Base-by-base conservation (phyloP, 768 basidiomycete genomes). In the Suillus tomentosus region DNA sequence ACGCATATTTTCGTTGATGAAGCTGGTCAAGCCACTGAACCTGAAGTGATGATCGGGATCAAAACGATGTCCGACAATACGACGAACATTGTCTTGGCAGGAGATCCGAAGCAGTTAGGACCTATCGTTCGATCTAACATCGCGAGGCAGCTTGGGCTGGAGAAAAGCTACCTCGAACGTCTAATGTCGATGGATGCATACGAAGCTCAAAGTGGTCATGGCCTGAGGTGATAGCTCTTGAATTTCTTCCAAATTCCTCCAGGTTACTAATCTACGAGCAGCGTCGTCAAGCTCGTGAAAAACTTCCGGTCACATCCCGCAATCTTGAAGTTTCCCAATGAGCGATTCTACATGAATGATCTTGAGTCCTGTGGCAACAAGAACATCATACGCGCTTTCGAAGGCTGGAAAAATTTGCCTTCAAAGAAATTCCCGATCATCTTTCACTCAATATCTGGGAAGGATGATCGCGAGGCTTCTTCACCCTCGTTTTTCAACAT, bases 401-500 rank as follows among this genome's bases (percentile, higher is more conserved):
- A 77, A 53, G 64, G 65, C 17, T 72, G 64, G 47, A 65, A 67
- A 2, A 63, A 72, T 17, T 73, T 82, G 7, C 82, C 55, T 54
- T 66, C 56, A 40, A 65, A 37, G 50, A 60, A 37, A 64, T 89
- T 88, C 72, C 88, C 89, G 0, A 74, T 90, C 48, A 73, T 90
- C 1, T 88, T 90, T 73, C 85, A 89, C 70, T 79, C 82, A 3
- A 76, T 89, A 14, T 68, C 76, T 17, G 89, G 89, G 19, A 84
- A 84, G 67, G 88, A 91, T 68, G 81, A 84, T 31, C 82, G 87
- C n/a, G 88, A 91, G 69, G 82, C 83, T 3, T 80, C 82, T 0
- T 89, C 88, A 0, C 89, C 88, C 1, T 90, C 87, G 0, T 90
- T 88, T 73, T 90, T 90, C 78, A 91, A 91, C 64, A 81, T 85